These are phyloP conservation scores for Diaporthe caulivora DNA, from an alignment of 2,329 filamentous ascomycete genomes.

Conservation along the genomic window DNA sequence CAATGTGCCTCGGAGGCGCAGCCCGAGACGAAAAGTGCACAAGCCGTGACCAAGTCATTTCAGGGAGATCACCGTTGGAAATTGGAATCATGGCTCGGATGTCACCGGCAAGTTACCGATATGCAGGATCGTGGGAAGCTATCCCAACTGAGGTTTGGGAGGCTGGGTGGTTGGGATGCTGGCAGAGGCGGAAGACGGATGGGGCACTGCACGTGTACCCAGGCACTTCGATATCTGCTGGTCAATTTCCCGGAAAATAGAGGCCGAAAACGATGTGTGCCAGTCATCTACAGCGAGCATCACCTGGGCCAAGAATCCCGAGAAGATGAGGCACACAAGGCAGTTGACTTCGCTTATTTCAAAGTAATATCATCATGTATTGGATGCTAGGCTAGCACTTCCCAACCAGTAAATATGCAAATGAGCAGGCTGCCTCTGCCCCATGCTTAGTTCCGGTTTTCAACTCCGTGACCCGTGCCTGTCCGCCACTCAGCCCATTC, in stretches of 20 bases:
- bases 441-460: not conserved
- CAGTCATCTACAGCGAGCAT: not conserved
- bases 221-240: too few species aligned
- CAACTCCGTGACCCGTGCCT: not conserved
- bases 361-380: not conserved
- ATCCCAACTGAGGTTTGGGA: not conserved
- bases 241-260: too few species aligned
- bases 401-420: not conserved
- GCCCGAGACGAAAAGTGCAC: too few species aligned
- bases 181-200: too few species aligned
- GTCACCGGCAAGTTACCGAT: not conserved
- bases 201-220: too few species aligned
- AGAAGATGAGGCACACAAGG: not conserved
- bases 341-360: not conserved
- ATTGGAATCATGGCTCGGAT: not conserved
- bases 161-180: not conserved
- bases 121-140: not conserved
- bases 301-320: not conserved
- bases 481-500: slow-evolving; percentile 48
- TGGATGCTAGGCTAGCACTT: not conserved
- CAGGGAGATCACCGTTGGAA: not conserved
- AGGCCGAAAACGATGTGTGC: too few species aligned
- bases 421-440: not conserved
- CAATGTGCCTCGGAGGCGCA: too few species aligned
- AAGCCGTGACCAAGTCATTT: too few species aligned